Conservation (phyloP, 169 alveolate genomes). For the Plasmodium vinckei region DNA sequence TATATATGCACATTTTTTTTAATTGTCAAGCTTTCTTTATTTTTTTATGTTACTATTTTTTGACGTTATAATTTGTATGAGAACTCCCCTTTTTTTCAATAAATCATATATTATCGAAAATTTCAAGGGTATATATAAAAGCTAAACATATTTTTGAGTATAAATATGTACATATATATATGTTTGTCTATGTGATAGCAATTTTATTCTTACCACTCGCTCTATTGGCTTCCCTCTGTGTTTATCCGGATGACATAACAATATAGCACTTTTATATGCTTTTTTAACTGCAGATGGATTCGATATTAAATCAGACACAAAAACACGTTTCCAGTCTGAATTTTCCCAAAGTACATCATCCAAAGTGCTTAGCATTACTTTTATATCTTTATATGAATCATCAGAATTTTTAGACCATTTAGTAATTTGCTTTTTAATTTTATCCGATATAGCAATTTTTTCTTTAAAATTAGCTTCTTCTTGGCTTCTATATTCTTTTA, state of each 20-base stretch:
- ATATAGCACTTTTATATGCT: slow-evolving; percentile 85
- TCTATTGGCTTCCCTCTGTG: slow-evolving; percentile 68
- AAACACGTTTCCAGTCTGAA: slow-evolving; percentile 89
- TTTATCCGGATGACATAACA: slow-evolving; percentile 87
- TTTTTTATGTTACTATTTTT: slow-evolving; percentile 19
- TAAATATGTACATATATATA: neutral
- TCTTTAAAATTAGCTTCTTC: slow-evolving; percentile 64
- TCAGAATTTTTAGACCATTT: slow-evolving; percentile 83
- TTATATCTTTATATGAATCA: slow-evolving; percentile 86
- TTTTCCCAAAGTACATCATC: slow-evolving; percentile 88
- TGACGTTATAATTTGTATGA: slow-evolving; percentile 13
- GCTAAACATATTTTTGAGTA: neutral
- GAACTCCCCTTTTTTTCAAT: neutral
- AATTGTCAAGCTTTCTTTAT: neutral
- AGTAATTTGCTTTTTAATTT: slow-evolving; percentile 76
- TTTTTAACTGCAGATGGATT: slow-evolving; percentile 85
- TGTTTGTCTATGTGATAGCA: neutral
- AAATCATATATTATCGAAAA: neutral
- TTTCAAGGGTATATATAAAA: neutral
- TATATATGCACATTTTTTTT: neutral
- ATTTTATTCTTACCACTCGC: slow-evolving; percentile 77
- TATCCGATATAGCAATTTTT: slow-evolving; percentile 56
- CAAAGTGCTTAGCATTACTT: slow-evolving; percentile 88
- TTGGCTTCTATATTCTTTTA: slow-evolving; percentile 45
- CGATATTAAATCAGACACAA: slow-evolving; percentile 84